These are phyloP conservation scores for Spinellus fusiger DNA, from an alignment of 192 early-diverging fungal genomes.

Conservation along the genomic window DNA sequence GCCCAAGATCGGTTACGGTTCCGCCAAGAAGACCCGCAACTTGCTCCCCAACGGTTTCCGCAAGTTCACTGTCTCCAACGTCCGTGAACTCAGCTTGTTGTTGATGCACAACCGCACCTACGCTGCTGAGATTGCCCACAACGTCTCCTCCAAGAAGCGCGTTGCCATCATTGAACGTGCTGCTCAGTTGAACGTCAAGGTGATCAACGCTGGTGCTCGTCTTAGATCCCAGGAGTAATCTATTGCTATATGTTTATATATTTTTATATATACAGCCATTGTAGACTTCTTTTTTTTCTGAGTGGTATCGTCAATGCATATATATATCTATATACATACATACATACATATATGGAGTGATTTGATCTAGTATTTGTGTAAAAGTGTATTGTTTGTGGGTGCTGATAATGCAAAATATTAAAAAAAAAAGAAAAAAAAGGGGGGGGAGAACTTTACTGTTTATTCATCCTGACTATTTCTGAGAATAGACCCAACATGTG, in stretches of 20 bases:
- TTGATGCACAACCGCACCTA: constrained; percentile 99
- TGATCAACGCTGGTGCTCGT: constrained; percentile 88
- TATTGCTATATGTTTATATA: no score
- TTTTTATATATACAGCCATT: not conserved
- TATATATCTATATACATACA: no score
- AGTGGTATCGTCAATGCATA: no score
- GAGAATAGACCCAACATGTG: no score
- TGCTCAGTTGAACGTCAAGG: constrained; percentile 93
- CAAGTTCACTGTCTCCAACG: constrained; percentile 95
- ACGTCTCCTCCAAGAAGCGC: constrained; percentile 91
- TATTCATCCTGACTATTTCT: no score
- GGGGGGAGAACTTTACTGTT: no score
- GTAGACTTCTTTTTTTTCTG: not conserved
- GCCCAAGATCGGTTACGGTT: constrained; percentile 99
- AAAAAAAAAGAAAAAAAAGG: no score
- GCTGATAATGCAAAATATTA: no score
- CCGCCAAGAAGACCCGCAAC: constrained; percentile 94
- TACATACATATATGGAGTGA: no score
- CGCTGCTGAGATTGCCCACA: constrained; percentile 99
- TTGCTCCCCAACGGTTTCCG: constrained; percentile 97
- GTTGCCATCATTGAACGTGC: constrained; percentile 90
- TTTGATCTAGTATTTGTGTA: no score
- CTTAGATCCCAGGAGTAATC: constrained; percentile 77
- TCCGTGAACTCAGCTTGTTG: constrained; percentile 87
- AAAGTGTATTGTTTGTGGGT: no score